Evolutionary conservation across 148 eudicot genomes (phyloP), one percentile per base, ranked within the genome.

Genomic region (Mesembryanthemum crystallinum): DNA sequence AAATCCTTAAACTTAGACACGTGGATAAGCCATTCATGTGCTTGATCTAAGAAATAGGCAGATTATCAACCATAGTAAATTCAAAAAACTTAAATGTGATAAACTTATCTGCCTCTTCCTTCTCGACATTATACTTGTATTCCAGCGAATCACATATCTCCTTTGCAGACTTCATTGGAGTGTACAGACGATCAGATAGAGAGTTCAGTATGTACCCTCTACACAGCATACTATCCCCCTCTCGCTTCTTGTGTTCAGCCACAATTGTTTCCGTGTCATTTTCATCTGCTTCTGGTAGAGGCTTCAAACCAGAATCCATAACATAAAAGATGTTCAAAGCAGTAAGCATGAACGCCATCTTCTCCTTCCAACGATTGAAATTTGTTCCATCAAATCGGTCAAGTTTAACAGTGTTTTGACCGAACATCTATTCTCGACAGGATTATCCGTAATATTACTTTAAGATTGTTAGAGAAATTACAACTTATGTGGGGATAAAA

Each of bases 381-480:
- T 64, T 76, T 0, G 54, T 71, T 0, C 77, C 80, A 76, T 81
- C 73, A 24, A 81, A 64, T 0, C 73, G 29, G 17, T 76, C 73
- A 15, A 76, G 24, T 49, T 71, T 76, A 15, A 63, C 27, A 20
- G 69, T 1, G 1, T 73, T 77, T 25, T 70, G 49, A 73, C 73
- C 54, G 27, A 70, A n/a, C 6, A 61, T 23, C 24, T 33, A 7
- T 35, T 47, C 2, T 12, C 0, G 12, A 9, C 1, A 47, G 52
- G 3, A 2, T 13, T 8, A 8, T 47, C 52, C 52, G 12, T 47
- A 47, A 2, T 47, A 47, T 47, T 47, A 47, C 52, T 15, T 47
- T 47, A 47, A 47, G 52, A 47, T 47, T 47, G 52, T 10, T 47
- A 47, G 8, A 47, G 12, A 47, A 47, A 8, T 12, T 47, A 47